Conservation (phyloP, 768 basidiomycete genomes). For the Porpolomopsis calyptriformis region DNA sequence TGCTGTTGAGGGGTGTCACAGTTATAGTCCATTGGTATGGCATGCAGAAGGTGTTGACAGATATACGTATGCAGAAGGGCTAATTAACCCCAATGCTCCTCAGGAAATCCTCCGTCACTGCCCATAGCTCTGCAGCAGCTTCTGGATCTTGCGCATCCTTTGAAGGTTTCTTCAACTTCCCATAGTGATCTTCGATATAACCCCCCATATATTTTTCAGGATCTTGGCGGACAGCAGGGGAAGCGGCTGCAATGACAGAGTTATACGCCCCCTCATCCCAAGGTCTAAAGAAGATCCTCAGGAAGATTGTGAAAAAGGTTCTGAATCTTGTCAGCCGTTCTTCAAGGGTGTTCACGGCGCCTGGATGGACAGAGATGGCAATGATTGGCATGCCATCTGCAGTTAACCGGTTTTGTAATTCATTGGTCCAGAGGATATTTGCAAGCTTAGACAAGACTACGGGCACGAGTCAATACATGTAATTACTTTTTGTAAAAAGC, state of each 20-base stretch:
- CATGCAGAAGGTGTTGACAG: too few relatives aligned
- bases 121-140: constrained; percentile 30
- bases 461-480: not conserved
- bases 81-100: not conserved
- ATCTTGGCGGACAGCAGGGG: constrained; percentile 22
- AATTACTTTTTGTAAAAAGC: not conserved
- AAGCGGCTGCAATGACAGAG: constrained; percentile 30
- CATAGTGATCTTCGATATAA: constrained; percentile 27
- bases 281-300: constrained; percentile 10
- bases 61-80: too few relatives aligned
- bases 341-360: constrained; percentile 24
- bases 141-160: constrained; percentile 21
- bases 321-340: constrained; percentile 10
- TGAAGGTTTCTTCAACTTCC: constrained; percentile 17
- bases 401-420: constrained; percentile 39
- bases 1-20: too few relatives aligned
- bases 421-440: constrained; percentile 36
- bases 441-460: constrained; percentile 40
- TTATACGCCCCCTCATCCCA: constrained; percentile 26
- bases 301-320: constrained; percentile 9
- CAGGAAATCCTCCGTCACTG: not conserved
- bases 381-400: constrained; percentile 24
- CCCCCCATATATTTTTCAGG: constrained; percentile 25
- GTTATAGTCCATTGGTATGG: too few relatives aligned
- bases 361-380: constrained; percentile 33